These are phyloP conservation scores for Agarophyton chilense DNA, from an alignment of 23 red algal genomes.

Conservation along the genomic window DNA sequence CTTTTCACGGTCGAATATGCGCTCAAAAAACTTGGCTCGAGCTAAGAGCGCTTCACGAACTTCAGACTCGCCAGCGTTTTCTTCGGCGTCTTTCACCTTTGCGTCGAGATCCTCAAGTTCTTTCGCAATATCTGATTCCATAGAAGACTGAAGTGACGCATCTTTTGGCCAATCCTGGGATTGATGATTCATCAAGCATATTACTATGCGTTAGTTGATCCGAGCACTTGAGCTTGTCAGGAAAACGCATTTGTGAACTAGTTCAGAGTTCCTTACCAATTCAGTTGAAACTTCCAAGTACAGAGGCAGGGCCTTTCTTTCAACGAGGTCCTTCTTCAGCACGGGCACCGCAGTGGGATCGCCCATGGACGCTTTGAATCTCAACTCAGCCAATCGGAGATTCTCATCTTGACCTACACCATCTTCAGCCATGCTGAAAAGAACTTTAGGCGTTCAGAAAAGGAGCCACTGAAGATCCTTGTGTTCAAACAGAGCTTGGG, in stretches of 20 bases:
- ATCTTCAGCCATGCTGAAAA: conserved; percentile 55
- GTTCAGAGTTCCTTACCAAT: conserved; percentile 53
- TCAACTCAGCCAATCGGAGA: conserved; percentile 76
- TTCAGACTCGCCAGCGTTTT: conserved; percentile 93
- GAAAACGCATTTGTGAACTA: neutral
- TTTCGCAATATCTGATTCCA: conserved; percentile 55
- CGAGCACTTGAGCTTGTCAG: neutral
- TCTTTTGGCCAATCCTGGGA: conserved; percentile 84
- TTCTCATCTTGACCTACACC: conserved; percentile 76
- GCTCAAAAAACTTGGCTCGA: conserved; percentile 80
- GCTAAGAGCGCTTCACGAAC: conserved; percentile 88
- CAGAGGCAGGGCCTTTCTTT: conserved; percentile 82
- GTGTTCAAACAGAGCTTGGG: neutral
- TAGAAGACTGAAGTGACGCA: conserved; percentile 21
- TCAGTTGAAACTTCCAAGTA: conserved; percentile 62
- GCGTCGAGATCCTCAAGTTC: conserved; percentile 68
- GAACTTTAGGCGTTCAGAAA: neutral
- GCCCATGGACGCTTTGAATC: conserved; percentile 52
- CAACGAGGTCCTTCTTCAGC: conserved; percentile 69
- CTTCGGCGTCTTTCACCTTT: conserved; percentile 77
- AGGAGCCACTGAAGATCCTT: neutral
- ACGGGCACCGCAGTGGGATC: conserved; percentile 27
- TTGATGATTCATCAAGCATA: no score
- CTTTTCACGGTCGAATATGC: conserved; percentile 66
- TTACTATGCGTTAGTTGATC: conserved; percentile 6